phyloP scores from a whole-genome alignment of 2,329 filamentous ascomycete genomes.

The Aspergillus brasiliensis region DNA sequence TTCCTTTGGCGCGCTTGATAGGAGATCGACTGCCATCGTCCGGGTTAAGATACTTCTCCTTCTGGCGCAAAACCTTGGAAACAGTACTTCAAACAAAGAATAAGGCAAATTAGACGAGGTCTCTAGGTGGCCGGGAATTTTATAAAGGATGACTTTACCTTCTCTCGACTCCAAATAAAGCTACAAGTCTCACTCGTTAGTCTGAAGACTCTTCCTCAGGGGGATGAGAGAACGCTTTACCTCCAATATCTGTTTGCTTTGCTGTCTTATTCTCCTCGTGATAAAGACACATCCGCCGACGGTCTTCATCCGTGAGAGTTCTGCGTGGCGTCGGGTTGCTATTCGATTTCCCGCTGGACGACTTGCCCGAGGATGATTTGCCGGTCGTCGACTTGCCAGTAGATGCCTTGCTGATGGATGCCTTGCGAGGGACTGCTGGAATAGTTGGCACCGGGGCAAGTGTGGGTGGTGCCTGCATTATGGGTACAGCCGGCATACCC shows the following conservation, averaged over 20 bases:
- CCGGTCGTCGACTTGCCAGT: conserved; percentile 45
- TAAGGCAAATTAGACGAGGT: conserved; percentile 10
- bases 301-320: conserved; percentile 88
- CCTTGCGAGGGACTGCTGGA: conserved; percentile 21
- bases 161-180: conserved; percentile 92
- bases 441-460: conserved; percentile 55
- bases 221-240: conserved; percentile 50
- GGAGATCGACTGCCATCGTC: conserved; percentile 79
- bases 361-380: conserved; percentile 35
- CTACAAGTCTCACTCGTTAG: conserved; percentile 45
- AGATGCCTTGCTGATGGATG: conserved; percentile 17
- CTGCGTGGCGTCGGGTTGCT: conserved; percentile 68
- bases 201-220: not conserved
- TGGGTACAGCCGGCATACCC: conserved; percentile 63
- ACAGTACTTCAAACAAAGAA: conserved; percentile 71
- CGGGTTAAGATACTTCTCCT: conserved; percentile 87
- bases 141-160: conserved; percentile 62
- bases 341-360: conserved; percentile 40
- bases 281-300: conserved; percentile 90
- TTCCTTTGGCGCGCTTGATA: conserved; percentile 79
- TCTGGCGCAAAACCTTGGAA: conserved; percentile 94
- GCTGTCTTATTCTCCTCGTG: conserved; percentile 85
- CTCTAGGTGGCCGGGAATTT: not conserved
- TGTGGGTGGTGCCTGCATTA: conserved; percentile 54
- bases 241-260: conserved; percentile 95